Percentiles rank a stretch among this genome's conserved stretches.
phyloP scores from a whole-genome alignment of 1,284 basidiomycete species.

The Rhodotorula sp. region DNA sequence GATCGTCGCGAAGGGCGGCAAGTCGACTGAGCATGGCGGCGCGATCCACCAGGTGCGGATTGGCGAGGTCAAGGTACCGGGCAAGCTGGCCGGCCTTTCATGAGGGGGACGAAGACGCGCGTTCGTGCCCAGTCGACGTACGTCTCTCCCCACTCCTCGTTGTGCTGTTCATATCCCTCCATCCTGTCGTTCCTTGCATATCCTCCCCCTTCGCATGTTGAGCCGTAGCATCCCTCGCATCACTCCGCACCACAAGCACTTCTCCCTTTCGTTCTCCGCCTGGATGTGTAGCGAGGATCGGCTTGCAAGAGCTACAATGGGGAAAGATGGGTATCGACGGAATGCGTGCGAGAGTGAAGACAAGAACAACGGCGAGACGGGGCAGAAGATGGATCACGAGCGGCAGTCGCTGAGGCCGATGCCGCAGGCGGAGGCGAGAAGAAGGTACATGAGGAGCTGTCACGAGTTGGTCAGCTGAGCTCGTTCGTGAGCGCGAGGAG shows the following conservation, averaged over 20 bases:
- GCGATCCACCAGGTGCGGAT: slow-evolving; percentile 30
- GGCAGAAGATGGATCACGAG: neutral
- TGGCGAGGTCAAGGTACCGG: slow-evolving; percentile 22
- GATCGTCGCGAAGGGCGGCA: slow-evolving; percentile 56
- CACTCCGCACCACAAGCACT: too few species aligned
- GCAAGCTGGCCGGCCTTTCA: slow-evolving; percentile 36
- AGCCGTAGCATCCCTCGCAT: neutral
- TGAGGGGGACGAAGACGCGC: neutral
- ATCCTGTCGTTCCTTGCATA: neutral
- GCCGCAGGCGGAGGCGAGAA: slow-evolving; percentile 84
- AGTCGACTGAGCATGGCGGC: slow-evolving; percentile 33
- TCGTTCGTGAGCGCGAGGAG: too few species aligned
- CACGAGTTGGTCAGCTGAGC: slow-evolving; percentile 53
- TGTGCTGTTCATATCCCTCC: neutral
- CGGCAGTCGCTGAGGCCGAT: slow-evolving; percentile 55
- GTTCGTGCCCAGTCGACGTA: too few species aligned
- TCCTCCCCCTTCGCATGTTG: neutral
- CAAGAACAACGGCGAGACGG: neutral
- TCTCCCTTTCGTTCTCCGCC: too few species aligned
- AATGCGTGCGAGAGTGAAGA: slow-evolving; percentile 1
- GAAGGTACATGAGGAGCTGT: slow-evolving; percentile 63
- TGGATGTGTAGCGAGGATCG: too few species aligned
- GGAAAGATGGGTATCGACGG: neutral
- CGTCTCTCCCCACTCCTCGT: neutral
- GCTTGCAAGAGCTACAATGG: neutral